Evolutionary conservation across 805 yeast genomes (phyloP).

Genomic region (Myxozyma sirexii): DNA sequence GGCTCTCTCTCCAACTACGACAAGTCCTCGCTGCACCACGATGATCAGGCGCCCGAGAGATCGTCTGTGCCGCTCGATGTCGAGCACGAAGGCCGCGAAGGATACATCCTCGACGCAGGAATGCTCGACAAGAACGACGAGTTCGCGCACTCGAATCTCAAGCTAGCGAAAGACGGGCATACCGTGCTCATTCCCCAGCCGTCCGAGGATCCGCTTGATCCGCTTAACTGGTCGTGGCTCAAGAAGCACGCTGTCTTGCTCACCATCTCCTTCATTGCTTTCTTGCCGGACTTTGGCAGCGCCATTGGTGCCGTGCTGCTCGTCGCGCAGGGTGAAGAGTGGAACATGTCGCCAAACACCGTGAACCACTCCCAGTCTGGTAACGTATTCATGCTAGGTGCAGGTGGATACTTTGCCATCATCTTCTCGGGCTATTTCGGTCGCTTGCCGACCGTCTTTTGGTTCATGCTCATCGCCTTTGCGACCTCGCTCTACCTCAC

Average conservation of each 20-base stretch:
- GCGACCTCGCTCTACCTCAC: no score
- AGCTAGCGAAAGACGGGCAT: slow-evolving; percentile 45
- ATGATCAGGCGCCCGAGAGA: neutral
- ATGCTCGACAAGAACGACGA: neutral
- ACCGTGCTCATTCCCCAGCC: slow-evolving; percentile 68
- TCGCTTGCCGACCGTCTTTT: slow-evolving; percentile 14
- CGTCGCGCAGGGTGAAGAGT: slow-evolving; percentile 6
- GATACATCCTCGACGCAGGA: slow-evolving; percentile 11
- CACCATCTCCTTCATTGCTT: neutral
- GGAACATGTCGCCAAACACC: slow-evolving; percentile 15
- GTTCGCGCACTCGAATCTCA: slow-evolving; percentile 38
- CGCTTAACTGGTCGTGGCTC: slow-evolving; percentile 59
- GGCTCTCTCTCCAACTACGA: no score
- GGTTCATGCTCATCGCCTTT: no score
- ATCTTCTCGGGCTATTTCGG: slow-evolving; percentile 17
- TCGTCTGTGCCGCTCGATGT: neutral
- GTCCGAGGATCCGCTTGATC: slow-evolving; percentile 68
- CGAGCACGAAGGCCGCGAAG: slow-evolving; percentile 13
- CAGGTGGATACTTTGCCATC: no score
- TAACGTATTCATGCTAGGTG: no score
- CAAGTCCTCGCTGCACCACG: slow-evolving; percentile 5
- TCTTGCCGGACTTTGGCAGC: slow-evolving; percentile 24
- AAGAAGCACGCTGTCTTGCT: slow-evolving; percentile 16
- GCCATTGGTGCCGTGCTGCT: slow-evolving; percentile 18
- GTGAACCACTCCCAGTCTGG: slow-evolving; percentile 20